Evolutionary conservation across 2,329 filamentous ascomycete species (phyloP).

Genomic region (Penicillium sclerotiorum): DNA sequence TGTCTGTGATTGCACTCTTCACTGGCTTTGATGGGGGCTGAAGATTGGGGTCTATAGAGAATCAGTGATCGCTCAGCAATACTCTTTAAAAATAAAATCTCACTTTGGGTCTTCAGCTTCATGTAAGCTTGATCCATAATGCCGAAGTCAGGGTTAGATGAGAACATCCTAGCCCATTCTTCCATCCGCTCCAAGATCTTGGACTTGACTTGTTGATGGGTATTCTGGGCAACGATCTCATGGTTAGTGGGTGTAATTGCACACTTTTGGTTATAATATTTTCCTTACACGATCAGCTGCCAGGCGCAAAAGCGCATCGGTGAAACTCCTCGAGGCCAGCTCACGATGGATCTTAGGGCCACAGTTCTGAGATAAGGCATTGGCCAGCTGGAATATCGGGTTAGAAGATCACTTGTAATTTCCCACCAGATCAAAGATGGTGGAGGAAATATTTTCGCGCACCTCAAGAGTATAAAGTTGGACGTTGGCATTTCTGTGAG

Average conservation of each 20-base stretch:
- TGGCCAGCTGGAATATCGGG: conserved; percentile 66
- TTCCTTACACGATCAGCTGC: conserved; percentile 77
- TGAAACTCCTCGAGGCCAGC: conserved; percentile 87
- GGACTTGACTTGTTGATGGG: conserved; percentile 92
- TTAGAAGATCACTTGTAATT: conserved; percentile 8
- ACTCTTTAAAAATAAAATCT: background rate
- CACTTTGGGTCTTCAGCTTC: conserved; percentile 74
- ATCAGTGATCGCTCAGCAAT: conserved; percentile 30
- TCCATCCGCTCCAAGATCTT: conserved; percentile 97
- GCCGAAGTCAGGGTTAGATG: conserved; percentile 82
- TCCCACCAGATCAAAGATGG: background rate
- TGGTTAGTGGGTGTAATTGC: too few species aligned
- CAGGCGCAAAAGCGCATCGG: conserved; percentile 86
- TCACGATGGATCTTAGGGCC: conserved; percentile 85
- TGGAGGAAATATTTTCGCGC: conserved; percentile 26
- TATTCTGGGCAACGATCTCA: conserved; percentile 62
- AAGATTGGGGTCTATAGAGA: conserved; percentile 75
- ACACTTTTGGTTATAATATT: too few species aligned
- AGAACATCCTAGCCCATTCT: conserved; percentile 95
- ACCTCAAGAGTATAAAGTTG: conserved; percentile 93
- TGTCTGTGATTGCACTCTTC: conserved; percentile 86
- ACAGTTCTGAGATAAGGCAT: conserved; percentile 90
- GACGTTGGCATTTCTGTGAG: conserved; percentile 93
- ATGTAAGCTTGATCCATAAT: conserved; percentile 97
- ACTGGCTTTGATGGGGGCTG: conserved; percentile 90